These are phyloP conservation scores for Diaporthe velutina DNA, from an alignment of 2,329 filamentous ascomycete genomes.

Conservation along the genomic window DNA sequence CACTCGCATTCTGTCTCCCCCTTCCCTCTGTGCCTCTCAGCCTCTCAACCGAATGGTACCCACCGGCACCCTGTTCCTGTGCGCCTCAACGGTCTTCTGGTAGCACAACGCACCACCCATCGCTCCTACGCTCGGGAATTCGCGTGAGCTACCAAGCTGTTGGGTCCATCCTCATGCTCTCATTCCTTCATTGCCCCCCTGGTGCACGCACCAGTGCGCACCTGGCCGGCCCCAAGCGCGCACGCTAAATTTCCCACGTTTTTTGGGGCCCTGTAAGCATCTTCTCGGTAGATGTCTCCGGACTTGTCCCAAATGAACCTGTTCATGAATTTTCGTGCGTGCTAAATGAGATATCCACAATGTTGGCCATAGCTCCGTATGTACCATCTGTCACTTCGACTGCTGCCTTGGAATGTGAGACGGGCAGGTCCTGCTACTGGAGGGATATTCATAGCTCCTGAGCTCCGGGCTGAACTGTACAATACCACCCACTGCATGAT, in stretches of 20 bases:
- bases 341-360: background rate
- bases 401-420: background rate
- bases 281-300: constrained; percentile 9
- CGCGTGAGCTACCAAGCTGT: constrained; percentile 31
- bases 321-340: background rate
- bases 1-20: background rate
- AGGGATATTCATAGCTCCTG: background rate
- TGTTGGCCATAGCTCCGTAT: background rate
- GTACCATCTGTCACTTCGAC: background rate
- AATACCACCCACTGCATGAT: background rate
- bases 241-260: constrained; percentile 3
- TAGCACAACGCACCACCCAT: constrained; percentile 28
- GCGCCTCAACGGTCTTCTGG: constrained; percentile 32
- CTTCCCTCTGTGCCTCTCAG: too few relatives aligned
- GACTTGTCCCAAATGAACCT: background rate
- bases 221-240: constrained; percentile 14
- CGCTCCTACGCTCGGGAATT: constrained; percentile 23
- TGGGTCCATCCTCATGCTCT: constrained; percentile 23
- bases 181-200: background rate
- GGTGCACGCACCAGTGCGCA: background rate
- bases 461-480: background rate
- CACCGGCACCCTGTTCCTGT: constrained; percentile 5
- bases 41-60: constrained; percentile 6
- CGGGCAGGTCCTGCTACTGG: background rate
- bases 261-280: background rate